Conservation (phyloP, 78 protist genomes). For the Carpediemonas membranifera region DNA sequence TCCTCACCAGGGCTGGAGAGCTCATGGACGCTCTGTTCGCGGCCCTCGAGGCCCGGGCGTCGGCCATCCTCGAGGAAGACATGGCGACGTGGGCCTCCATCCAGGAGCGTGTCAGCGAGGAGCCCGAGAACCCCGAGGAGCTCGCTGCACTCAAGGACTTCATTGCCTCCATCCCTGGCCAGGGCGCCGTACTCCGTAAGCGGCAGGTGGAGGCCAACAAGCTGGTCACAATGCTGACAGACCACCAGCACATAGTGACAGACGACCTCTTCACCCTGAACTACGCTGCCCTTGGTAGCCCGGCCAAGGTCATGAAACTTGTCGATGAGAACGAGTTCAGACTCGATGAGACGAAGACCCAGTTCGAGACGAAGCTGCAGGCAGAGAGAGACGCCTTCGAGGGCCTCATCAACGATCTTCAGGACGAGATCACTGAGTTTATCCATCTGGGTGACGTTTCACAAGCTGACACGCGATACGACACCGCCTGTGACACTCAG, state of each 20-base stretch:
- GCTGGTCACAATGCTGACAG: neutral
- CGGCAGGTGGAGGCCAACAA: no score
- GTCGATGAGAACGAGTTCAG: neutral
- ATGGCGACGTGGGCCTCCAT: no score
- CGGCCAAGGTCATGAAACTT: neutral
- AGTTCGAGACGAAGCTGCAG: neutral
- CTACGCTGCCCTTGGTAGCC: neutral
- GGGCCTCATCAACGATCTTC: neutral
- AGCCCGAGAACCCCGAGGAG: neutral
- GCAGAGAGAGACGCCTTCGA: neutral
- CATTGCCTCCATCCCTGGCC: neutral
- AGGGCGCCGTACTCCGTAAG: neutral
- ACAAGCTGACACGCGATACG: neutral
- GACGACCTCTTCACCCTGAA: neutral
- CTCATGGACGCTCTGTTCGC: no score
- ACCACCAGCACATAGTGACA: neutral
- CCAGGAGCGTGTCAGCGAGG: neutral
- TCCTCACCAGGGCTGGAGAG: no score
- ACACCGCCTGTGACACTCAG: neutral
- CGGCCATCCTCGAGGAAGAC: no score
- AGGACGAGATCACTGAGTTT: no score
- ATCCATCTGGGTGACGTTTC: slow-evolving; percentile 3
- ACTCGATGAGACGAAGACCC: no score
- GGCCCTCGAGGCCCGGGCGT: no score
- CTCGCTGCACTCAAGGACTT: neutral